Conservation (phyloP, 495 filamentous ascomycete species). For the Pyronema domesticum region DNA sequence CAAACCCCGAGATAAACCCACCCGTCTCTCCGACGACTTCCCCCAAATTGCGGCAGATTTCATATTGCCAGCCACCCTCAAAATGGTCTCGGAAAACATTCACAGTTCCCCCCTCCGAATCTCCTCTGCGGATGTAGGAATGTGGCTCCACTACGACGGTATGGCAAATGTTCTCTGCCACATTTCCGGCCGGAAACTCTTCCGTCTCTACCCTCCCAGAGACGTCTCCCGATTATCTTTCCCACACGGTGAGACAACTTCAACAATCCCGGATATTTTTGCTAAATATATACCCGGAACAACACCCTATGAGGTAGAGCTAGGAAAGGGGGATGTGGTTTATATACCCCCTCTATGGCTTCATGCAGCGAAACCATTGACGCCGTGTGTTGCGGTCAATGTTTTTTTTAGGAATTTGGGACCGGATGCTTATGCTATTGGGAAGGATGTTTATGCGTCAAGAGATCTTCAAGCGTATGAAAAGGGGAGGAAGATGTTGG, state of each 20-base stretch:
- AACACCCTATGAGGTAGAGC: conserved; percentile 45
- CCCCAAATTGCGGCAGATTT: conserved; percentile 53
- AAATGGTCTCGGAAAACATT: conserved; percentile 38
- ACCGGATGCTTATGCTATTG: conserved; percentile 39
- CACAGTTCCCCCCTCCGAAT: conserved; percentile 70
- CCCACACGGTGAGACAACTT: conserved; percentile 62
- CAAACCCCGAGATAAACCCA: conserved; percentile 48
- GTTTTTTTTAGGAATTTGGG: conserved; percentile 47
- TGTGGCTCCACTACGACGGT: conserved; percentile 91
- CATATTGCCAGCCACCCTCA: conserved; percentile 44
- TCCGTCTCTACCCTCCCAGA: conserved; percentile 60
- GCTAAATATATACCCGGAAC: conserved; percentile 30
- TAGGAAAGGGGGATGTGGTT: conserved; percentile 55
- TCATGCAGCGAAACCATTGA: conserved; percentile 44
- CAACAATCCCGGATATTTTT: conserved; percentile 51
- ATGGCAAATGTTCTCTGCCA: conserved; percentile 86
- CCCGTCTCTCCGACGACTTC: conserved; percentile 52
- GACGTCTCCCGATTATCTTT: conserved; percentile 54
- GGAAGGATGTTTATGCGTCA: conserved; percentile 76
- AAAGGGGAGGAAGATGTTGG: conserved; percentile 54
- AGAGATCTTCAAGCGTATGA: conserved; percentile 72
- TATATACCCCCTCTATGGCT: conserved; percentile 71
- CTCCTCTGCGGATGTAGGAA: conserved; percentile 53
- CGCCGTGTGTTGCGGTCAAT: conserved; percentile 64
- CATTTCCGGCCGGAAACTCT: conserved; percentile 47